Percentiles rank a stretch among this genome's conserved stretches.
Conservation (phyloP, 1,284 basidiomycete genomes). For the Cryptococcus neoformans region DNA sequence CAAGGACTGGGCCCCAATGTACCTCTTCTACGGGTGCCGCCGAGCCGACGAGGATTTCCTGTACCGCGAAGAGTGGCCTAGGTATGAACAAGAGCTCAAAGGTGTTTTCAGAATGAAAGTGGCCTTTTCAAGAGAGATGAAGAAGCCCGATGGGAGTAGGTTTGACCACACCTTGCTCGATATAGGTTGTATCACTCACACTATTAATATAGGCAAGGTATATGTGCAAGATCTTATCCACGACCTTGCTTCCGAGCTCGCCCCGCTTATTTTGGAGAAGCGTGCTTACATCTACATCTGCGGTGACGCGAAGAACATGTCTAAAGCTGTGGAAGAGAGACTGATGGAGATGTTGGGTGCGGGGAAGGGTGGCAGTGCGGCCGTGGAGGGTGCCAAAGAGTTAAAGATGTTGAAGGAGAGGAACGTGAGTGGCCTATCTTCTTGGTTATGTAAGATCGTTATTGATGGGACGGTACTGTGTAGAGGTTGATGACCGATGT, state of each 20-base stretch:
- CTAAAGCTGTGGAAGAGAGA: slow-evolving; percentile 86
- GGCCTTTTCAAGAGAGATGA: slow-evolving; percentile 78
- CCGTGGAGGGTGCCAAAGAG: slow-evolving; percentile 84
- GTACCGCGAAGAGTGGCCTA: slow-evolving; percentile 92
- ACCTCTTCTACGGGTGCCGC: slow-evolving; percentile 94
- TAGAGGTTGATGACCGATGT: slow-evolving; percentile 44
- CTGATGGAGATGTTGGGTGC: slow-evolving; percentile 84
- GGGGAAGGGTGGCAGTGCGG: slow-evolving; percentile 77
- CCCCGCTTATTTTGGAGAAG: slow-evolving; percentile 83
- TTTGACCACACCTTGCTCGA: slow-evolving; percentile 4
- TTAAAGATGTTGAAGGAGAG: slow-evolving; percentile 91
- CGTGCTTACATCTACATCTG: slow-evolving; percentile 95
- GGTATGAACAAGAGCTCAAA: slow-evolving; percentile 78
- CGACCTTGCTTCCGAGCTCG: slow-evolving; percentile 75
- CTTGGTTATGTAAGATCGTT: background rate
- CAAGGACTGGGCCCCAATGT: slow-evolving; percentile 90
- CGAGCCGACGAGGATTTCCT: slow-evolving; percentile 84
- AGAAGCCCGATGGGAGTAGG: slow-evolving; percentile 71
- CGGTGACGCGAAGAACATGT: slow-evolving; percentile 96
- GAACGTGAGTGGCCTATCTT: slow-evolving; percentile 36
- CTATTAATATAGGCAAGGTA: slow-evolving; percentile 62
- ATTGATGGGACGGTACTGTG: background rate
- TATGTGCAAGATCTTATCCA: slow-evolving; percentile 97
- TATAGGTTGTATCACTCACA: background rate
- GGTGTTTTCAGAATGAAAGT: slow-evolving; percentile 86